Base-by-base conservation (phyloP, 192 early-diverging fungal genomes). In the Geranomyces variabilis region DNA sequence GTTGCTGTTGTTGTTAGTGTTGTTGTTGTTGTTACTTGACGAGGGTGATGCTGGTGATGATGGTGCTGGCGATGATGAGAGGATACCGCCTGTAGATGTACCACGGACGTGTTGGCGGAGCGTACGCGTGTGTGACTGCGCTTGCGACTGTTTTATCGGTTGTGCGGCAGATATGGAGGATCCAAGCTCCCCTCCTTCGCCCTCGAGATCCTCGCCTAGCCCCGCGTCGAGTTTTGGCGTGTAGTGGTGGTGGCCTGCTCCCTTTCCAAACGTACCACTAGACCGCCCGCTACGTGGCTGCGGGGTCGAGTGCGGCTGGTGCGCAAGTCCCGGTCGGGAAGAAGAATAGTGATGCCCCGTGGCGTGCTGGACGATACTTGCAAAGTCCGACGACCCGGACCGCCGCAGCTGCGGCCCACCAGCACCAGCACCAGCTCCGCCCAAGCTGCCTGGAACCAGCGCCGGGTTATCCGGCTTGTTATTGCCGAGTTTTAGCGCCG, bases 401-500 rank as follows among this genome's bases (percentile, higher is more conserved):
- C 57, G 31, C 31, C 74, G 69, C 67, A 76, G 8, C n/a, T 62
- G 19, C 3, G n/a, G 36, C 2, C 51, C 51, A 29, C 28, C 29
- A 4, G 58, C 21, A 7, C 31, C 58, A 30, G 5, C 29, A 7
- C 58, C 58, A 4, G 29, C 24, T 17, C 58, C 31, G 28, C 28
- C 58, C 4, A 4, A 2, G 29, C 28, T 28, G 58, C 28, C 24
- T 3, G n/a, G 6, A 24, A 4, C 24, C 5, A 10, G 36, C 36
- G 36, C 10, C 36, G 36, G 36, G 36, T 41, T 41, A 1, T 60
- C 58, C 21, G 41, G 17, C 58, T 84, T 86, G 59, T 69, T 78
- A 41, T 76, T 73, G 0, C 86, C 86, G 24, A 87, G 68, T 59
- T 86, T 81, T 9, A 87, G 69, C n/a, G 86, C 86, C 0, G 83